Base-by-base conservation (phyloP, 139 green algal species). In the Pedinophyceae sp. region DNA sequence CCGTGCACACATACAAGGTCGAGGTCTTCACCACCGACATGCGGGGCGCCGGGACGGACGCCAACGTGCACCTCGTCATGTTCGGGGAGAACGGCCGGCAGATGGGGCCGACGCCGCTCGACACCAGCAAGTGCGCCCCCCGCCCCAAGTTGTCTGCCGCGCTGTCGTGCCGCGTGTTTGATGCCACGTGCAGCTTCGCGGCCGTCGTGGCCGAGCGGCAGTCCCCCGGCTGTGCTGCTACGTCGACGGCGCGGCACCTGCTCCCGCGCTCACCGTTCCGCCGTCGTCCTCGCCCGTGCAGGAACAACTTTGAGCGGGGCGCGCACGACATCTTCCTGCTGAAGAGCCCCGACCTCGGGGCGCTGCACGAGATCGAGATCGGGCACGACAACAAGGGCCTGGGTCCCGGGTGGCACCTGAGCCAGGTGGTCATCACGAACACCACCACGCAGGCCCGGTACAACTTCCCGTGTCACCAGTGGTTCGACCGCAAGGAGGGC, bases 31-130 rank as follows among this genome's bases (percentile, higher is more conserved):
- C 72, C 4, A 66, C 50, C 24, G 70, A 80, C 58, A 57, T 78
- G 15, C 59, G 70, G 1, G 69, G 70, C 5, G 72, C 76, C 2
- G 76, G 76, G 22, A 84, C 76, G 2, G 72, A 84, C 49, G 64
- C 69, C 19, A 60, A 51, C 28, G 57, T 84, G 22, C 48, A 18
- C 40, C 50, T 81, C 43, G 60, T 13, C 10, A 7, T 43, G 34
- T 43, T 43, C 34, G 34, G 34, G 34, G 10, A 43, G 34, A 13
- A 13, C 10, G 13, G 10, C 34, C 34, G 34, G 10, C 7, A 13
- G 7, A 19, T 19, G 10, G 34, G 34, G 34, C 34, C 34, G 10
- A 13, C 13, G 10, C 34, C 10, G 10, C 34, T 43, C 10, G 34
- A 43, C 34, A 43, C 7, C 34, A 43, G 34, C 34, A 43, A 43